Base-by-base conservation (phyloP, 148 eudicot genomes). In the Amaranthus hypochondriacus region DNA sequence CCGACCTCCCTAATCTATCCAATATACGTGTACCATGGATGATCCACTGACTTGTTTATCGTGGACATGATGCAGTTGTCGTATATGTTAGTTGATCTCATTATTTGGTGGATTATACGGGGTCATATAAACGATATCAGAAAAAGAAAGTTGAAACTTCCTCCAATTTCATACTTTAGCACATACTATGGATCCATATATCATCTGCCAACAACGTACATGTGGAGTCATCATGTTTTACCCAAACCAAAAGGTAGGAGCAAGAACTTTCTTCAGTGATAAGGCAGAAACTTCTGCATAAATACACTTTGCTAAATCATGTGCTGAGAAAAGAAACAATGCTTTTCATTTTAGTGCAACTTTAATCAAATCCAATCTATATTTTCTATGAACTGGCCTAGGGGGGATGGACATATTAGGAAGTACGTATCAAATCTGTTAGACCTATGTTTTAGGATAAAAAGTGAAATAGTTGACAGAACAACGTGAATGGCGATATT, bases 161-260 rank as follows among this genome's bases (percentile, higher is more conserved):
- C 93, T 81, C 94, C 97, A 10, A 89, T 95, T 63, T 87, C 96
- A 48, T 95, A 92, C 87, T 90, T 92, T 63, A 95, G 91, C 83
- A 84, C 84, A 70, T 95, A 90, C 76, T 84, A 71, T 68, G 97
- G 90, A 55, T 95, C 99, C 39, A 79, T 86, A 56, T 79, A 92
- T 86, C 94, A 95, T 81, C 79, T 90, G 53, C 99, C 99, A 50
- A 92, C 90, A 9, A 91, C 90, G 70, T 95, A 95, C 76, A 95
- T 95, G 90, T 95, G 99, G 99, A 95, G 99, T 75, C 94, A 90
- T 42, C 87, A 90, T 83, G 83, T 95, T 67, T 87, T 95, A 63
- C 89, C 97, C 18, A 95, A 95, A 78, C 99, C 99, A 62, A 82
- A 82, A 71, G 99, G 99, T 90, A 72, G 28, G 18, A 60, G 6